phyloP scores from a whole-genome alignment of 495 filamentous ascomycete genomes.

The Podospora pseudoanserina region DNA sequence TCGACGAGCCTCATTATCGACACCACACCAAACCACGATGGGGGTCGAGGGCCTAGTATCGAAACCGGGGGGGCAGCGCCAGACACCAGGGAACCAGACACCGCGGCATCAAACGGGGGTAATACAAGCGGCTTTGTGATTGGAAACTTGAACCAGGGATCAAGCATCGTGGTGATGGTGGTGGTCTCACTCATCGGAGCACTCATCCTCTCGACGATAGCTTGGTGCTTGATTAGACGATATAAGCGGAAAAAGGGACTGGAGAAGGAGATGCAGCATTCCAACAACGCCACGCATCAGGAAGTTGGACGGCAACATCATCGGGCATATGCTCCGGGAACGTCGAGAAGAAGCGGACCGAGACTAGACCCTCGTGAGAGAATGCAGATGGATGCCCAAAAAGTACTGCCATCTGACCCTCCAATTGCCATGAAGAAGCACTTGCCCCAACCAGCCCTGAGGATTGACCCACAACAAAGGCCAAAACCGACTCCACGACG shows the following conservation, averaged over 20 bases:
- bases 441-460: neutral
- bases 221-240: constrained; percentile 25
- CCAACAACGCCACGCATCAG: neutral
- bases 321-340: neutral
- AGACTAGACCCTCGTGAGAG: neutral
- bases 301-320: neutral
- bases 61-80: constrained; percentile 6
- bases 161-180: constrained; percentile 32
- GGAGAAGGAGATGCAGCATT: neutral
- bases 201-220: constrained; percentile 25
- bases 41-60: neutral
- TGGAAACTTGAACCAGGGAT: constrained; percentile 16
- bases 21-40: neutral
- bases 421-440: neutral
- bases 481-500: constrained; percentile 6
- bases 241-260: constrained; percentile 20
- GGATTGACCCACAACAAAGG: neutral
- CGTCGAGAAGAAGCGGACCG: neutral
- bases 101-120: neutral
- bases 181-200: constrained; percentile 30
- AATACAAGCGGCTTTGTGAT: neutral
- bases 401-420: neutral
- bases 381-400: neutral
- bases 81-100: neutral
- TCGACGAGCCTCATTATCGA: constrained; percentile 10